Conservation (phyloP, 2,329 filamentous ascomycete species). For the Knufia fluminis region DNA sequence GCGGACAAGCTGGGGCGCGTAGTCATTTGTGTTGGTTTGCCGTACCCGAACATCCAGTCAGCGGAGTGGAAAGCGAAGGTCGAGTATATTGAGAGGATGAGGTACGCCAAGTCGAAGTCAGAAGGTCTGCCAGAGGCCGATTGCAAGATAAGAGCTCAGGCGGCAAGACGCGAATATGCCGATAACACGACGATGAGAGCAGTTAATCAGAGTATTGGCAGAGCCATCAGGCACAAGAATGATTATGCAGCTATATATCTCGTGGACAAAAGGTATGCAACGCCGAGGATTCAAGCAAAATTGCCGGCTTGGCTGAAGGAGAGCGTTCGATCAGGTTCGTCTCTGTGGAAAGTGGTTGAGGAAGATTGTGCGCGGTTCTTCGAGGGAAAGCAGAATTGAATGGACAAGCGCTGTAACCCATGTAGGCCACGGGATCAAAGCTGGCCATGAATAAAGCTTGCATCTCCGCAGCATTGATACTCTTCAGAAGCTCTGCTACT, state of each 20-base stretch:
- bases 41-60: slow-evolving; percentile 82
- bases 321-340: slow-evolving; percentile 51
- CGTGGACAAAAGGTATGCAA: slow-evolving; percentile 70
- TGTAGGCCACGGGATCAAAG: too few relatives aligned
- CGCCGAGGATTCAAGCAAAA: slow-evolving; percentile 63
- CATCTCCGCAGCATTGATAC: too few relatives aligned
- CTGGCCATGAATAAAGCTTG: too few relatives aligned
- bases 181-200: slow-evolving; percentile 95
- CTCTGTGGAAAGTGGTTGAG: slow-evolving; percentile 50
- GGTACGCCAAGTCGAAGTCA: slow-evolving; percentile 14
- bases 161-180: slow-evolving; percentile 66
- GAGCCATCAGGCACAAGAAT: slow-evolving; percentile 75
- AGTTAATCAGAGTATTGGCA: slow-evolving; percentile 91
- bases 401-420: background rate
- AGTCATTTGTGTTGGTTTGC: slow-evolving; percentile 83
- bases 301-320: slow-evolving; percentile 80
- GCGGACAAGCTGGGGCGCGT: slow-evolving; percentile 81
- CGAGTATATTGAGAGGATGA: slow-evolving; percentile 62
- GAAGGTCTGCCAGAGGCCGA: slow-evolving; percentile 13
- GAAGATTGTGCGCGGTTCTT: slow-evolving; percentile 51
- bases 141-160: slow-evolving; percentile 30
- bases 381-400: slow-evolving; percentile 3
- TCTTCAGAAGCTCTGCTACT: too few relatives aligned
- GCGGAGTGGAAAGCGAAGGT: slow-evolving; percentile 91
- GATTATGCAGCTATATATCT: slow-evolving; percentile 90